These are phyloP conservation scores for Diaporthe destruens DNA, from an alignment of 2,329 filamentous ascomycete genomes.

Conservation along the genomic window DNA sequence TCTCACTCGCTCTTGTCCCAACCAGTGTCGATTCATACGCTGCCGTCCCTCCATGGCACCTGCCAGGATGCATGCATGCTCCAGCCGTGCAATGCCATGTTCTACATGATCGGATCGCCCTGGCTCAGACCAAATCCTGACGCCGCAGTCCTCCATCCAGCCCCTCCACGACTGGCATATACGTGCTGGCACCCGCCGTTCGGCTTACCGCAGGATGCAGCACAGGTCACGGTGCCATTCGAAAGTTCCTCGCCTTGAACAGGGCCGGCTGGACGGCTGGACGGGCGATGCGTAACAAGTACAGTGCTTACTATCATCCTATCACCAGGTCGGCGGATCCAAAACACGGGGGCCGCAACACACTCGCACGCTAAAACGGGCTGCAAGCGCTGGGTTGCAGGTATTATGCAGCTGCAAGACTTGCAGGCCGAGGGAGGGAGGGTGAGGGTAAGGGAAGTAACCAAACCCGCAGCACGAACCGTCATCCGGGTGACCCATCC, in stretches of 20 bases:
- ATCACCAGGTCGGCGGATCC: conserved; percentile 17
- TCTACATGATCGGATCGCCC: conserved; percentile 6
- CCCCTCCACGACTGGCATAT: not conserved
- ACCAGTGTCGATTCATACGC: conserved; percentile 3
- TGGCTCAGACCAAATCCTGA: not conserved
- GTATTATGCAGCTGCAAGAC: conserved; percentile 13
- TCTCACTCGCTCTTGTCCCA: conserved; percentile 5
- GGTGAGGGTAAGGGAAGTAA: conserved; percentile 29
- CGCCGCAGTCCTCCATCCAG: not conserved
- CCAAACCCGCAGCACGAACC: not conserved
- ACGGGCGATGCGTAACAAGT: not conserved
- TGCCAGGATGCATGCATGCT: not conserved
- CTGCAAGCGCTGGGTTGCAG: conserved; percentile 7
- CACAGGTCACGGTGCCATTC: conserved; percentile 9
- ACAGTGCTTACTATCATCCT: conserved; percentile 4
- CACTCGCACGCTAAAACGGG: conserved; percentile 20
- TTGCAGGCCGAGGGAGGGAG: not conserved
- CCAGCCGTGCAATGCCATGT: conserved; percentile 14
- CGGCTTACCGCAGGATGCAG: conserved; percentile 28
- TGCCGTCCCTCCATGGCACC: not conserved
- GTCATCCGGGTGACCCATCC: not conserved
- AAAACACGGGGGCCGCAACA: conserved; percentile 29
- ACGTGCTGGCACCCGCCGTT: not conserved
- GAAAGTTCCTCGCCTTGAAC: not conserved
- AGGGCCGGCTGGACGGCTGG: not conserved